Percentiles rank a stretch among this genome's conserved stretches.
These are phyloP conservation scores for Epichloe uncinata DNA, from an alignment of 2,329 filamentous ascomycete species.

Conservation along the genomic window DNA sequence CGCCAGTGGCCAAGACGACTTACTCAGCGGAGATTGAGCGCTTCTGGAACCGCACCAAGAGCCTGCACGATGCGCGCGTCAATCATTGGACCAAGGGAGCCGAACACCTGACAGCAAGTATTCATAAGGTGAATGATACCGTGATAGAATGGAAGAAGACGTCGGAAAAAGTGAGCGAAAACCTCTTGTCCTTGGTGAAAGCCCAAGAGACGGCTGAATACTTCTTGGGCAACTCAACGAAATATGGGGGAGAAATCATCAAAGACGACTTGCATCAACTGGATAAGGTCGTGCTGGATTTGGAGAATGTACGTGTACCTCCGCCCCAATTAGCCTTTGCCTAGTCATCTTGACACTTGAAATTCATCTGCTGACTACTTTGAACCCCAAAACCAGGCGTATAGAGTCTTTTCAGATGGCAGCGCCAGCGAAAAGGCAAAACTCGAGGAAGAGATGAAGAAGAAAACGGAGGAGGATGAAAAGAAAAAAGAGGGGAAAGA, in stretches of 20 bases:
- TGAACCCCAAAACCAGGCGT: not conserved
- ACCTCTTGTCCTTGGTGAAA: not conserved
- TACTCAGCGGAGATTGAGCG: not conserved
- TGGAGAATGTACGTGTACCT: not conserved
- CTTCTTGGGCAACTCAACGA: not conserved
- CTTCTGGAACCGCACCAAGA: slow-evolving; percentile 3
- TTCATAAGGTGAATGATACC: not conserved
- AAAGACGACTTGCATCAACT: slow-evolving; percentile 2
- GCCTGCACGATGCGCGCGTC: not conserved
- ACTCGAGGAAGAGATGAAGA: not conserved
- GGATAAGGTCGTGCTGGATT: not conserved
- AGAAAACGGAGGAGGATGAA: not conserved
- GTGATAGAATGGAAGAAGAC: not conserved
- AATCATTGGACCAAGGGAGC: not conserved
- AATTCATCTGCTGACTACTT: not conserved
- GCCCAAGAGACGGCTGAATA: not conserved
- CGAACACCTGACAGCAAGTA: not conserved
- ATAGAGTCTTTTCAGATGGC: not conserved
- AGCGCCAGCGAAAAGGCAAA: not conserved
- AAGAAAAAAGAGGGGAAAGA: not conserved
- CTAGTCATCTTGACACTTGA: not conserved
- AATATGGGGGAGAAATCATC: not conserved
- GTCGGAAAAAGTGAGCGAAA: not conserved
- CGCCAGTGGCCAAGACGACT: not conserved
- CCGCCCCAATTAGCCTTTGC: not conserved